Evolutionary conservation across 345 rosid genomes (phyloP).

Genomic region (Euphorbia tirucalli): DNA sequence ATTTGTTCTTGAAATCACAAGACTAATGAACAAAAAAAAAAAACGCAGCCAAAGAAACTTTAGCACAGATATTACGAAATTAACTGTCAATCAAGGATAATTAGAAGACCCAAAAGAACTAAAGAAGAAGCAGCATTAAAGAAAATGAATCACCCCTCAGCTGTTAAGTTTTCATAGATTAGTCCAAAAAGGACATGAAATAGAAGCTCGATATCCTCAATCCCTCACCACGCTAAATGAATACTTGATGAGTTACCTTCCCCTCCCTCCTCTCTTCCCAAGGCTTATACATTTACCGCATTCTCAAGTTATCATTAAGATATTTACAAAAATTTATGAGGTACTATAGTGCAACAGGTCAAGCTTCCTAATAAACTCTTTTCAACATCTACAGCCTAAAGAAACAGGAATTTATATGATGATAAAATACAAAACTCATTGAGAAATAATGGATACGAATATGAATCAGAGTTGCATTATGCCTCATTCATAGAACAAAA

Average conservation of each 20-base stretch:
- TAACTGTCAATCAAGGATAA: not conserved
- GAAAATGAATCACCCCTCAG: not conserved
- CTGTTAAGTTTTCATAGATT: not conserved
- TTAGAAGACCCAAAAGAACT: not conserved
- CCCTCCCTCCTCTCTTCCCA: not conserved
- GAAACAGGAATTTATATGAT: not conserved
- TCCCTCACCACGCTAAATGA: not conserved
- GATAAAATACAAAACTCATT: not conserved
- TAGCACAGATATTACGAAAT: not conserved
- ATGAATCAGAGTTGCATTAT: not conserved
- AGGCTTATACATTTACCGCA: not conserved
- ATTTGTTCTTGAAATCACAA: not conserved
- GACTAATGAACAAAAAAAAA: not conserved
- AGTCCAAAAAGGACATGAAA: not conserved
- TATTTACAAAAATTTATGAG: not conserved
- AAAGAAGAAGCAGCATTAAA: not conserved
- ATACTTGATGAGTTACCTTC: not conserved
- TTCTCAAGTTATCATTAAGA: not conserved
- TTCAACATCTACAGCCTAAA: not conserved
- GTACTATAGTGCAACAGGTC: not conserved
- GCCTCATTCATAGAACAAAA: not conserved
- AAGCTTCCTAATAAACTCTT: not conserved
- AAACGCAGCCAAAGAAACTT: not conserved
- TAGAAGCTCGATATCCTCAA: not conserved
- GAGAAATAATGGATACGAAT: not conserved